Evolutionary conservation across 1,284 basidiomycete species (phyloP).

Genomic region (Exobasidium rhododendri): DNA sequence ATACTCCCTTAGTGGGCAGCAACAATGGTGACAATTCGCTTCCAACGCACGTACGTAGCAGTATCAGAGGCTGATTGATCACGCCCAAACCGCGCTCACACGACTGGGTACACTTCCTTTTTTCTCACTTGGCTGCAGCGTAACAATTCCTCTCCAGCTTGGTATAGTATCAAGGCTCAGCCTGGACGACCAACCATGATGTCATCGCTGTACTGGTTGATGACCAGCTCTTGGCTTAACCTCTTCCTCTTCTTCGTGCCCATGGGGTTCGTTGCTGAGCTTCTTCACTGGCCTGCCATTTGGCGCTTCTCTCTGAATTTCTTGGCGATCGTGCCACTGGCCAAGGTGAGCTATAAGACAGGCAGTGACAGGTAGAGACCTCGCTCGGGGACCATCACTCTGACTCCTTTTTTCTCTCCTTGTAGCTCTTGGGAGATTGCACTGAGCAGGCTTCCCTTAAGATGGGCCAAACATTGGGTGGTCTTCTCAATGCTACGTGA

Average conservation of each 20-base stretch:
- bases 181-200: conserved; percentile 16
- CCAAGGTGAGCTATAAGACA: conserved; percentile 35
- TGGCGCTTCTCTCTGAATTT: conserved; percentile 52
- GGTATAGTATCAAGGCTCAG: neutral
- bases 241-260: conserved; percentile 51
- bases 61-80: too few relatives aligned
- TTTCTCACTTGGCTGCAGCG: neutral
- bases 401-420: neutral
- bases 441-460: conserved; percentile 50
- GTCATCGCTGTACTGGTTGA: conserved; percentile 43
- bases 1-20: conserved; percentile 7
- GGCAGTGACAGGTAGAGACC: neutral
- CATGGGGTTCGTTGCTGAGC: conserved; percentile 47
- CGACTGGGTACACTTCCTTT: too few relatives aligned
- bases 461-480: conserved; percentile 50
- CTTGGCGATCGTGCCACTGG: conserved; percentile 51
- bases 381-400: too few relatives aligned
- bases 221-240: conserved; percentile 46
- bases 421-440: conserved; percentile 47
- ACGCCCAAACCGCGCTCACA: too few relatives aligned
- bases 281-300: conserved; percentile 44
- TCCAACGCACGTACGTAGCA: conserved; percentile 3
- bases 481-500: conserved; percentile 51
- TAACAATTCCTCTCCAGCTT: neutral
- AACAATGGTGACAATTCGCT: conserved; percentile 5